These are phyloP conservation scores for Flaveria robusta DNA, from an alignment of 129 eudicot genomes.

Conservation along the genomic window DNA sequence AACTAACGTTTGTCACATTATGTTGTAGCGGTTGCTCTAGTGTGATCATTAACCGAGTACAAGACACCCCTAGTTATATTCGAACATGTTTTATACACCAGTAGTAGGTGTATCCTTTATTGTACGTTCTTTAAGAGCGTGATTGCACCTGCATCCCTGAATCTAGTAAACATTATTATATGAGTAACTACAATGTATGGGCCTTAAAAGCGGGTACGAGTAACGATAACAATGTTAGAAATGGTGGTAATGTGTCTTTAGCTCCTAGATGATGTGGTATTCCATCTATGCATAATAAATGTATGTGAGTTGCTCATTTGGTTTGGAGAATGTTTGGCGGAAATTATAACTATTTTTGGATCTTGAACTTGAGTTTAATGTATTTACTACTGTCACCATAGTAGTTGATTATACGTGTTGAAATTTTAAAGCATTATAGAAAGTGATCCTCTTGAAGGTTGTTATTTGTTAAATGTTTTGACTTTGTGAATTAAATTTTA, in stretches of 20 bases:
- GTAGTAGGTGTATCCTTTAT: too few species aligned
- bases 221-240: neutral
- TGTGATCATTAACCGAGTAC: neutral
- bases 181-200: slow-evolving; percentile 1
- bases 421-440: neutral
- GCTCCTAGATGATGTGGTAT: neutral
- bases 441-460: slow-evolving; percentile 1
- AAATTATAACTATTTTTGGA: neutral
- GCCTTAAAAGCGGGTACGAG: neutral
- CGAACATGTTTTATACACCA: neutral
- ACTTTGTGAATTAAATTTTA: neutral
- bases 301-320: neutral
- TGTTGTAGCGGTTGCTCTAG: neutral
- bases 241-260: neutral
- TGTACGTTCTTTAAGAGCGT: neutral
- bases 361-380: slow-evolving; percentile 5
- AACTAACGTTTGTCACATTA: neutral
- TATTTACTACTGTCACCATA: neutral
- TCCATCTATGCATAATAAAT: neutral
- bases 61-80: neutral
- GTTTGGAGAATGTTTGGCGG: neutral
- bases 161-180: neutral
- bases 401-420: neutral
- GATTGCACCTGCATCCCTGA: neutral
- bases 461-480: neutral